Percentiles rank a stretch among this genome's conserved stretches.
These are phyloP conservation scores for Cordyceps cateniannulata DNA, from an alignment of 2,329 filamentous ascomycete genomes.

Conservation along the genomic window DNA sequence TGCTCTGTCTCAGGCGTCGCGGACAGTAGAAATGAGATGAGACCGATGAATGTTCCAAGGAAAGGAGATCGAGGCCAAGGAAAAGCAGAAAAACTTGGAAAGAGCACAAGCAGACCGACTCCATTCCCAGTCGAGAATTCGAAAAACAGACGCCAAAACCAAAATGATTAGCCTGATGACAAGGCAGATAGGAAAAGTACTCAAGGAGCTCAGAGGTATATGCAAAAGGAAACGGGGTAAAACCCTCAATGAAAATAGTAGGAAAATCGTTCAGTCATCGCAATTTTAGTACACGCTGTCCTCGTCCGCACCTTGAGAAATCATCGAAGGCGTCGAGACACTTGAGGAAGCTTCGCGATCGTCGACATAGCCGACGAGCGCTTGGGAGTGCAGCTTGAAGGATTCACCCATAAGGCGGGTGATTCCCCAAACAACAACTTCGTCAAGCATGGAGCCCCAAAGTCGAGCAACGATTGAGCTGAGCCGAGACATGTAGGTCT, in stretches of 20 bases:
- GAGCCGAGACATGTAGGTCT: constrained; percentile 73
- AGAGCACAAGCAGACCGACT: constrained; percentile 16
- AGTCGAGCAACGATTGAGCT: constrained; percentile 93
- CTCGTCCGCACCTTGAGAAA: constrained; percentile 63
- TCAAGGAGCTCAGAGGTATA: constrained; percentile 21
- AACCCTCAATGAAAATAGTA: constrained; percentile 25
- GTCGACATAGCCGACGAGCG: constrained; percentile 90
- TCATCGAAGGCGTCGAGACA: constrained; percentile 65
- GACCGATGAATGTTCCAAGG: constrained; percentile 21
- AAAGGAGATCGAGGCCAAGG: neutral
- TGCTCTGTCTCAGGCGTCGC: constrained; percentile 32
- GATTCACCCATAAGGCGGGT: constrained; percentile 96
- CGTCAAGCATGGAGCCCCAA: constrained; percentile 97
- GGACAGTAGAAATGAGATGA: constrained; percentile 24
- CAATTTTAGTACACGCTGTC: constrained; percentile 63
- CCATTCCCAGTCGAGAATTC: constrained; percentile 1
- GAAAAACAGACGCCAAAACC: constrained; percentile 14
- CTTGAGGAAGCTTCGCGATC: constrained; percentile 65
- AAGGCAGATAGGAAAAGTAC: constrained; percentile 21
- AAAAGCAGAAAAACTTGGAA: neutral
- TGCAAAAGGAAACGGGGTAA: constrained; percentile 10
- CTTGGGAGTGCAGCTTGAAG: constrained; percentile 93
- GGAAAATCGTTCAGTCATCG: constrained; percentile 46
- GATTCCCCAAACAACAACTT: constrained; percentile 97
- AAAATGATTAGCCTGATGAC: constrained; percentile 14